Evolutionary conservation across 1,139 yeast genomes (phyloP), one percentile per base, ranked within the genome.

Genomic region (Pichia sp.): DNA sequence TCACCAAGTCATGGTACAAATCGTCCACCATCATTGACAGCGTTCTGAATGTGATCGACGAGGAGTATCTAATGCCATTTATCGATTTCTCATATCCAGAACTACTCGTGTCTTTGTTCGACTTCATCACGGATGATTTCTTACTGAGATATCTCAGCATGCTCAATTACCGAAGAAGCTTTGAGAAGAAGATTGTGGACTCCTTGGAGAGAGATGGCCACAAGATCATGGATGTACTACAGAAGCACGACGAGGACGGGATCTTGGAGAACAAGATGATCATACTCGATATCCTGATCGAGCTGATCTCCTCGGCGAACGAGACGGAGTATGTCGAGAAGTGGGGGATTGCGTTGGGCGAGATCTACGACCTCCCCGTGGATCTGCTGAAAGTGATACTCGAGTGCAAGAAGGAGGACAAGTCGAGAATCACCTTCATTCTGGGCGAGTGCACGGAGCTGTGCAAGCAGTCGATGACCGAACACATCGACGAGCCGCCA

Each of bases 241-340:
- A 59, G 6, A 52, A 56, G 47, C 62, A 60, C 45, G 51, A 55
- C 36, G 58, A 58, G 31, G 60, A 58, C 38, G 55, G 55, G 5
- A n/a, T 42, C 46, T 75, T 71, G 55, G 75, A 50, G 16, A 52
- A 46, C 62, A 74, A 84, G 69, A 78, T 86, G 76, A 72, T 78
- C 69, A 74, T 87, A 59, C 74, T 92, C 70, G 97, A 90, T 66
- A 81, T 82, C 61, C 76, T 92, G 61, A 80, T 85, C 64, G 89
- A 85, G 57, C 73, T 89, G 55, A 81, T 85, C 34, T 81, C 84
- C 30, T 79, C 81, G 64, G 74, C 67, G 10, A 78, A 79, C 1
- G 73, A 80, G 57, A 78, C 75, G 13, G 78, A 77, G 44, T 76
- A 81, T 58, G 73, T 84, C 54, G 75, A 80, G 54, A 77, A 80